Percentiles rank a stretch among this genome's conserved stretches.
Evolutionary conservation across 2,329 filamentous ascomycete species (phyloP).

Genomic region (Didymella exigua): DNA sequence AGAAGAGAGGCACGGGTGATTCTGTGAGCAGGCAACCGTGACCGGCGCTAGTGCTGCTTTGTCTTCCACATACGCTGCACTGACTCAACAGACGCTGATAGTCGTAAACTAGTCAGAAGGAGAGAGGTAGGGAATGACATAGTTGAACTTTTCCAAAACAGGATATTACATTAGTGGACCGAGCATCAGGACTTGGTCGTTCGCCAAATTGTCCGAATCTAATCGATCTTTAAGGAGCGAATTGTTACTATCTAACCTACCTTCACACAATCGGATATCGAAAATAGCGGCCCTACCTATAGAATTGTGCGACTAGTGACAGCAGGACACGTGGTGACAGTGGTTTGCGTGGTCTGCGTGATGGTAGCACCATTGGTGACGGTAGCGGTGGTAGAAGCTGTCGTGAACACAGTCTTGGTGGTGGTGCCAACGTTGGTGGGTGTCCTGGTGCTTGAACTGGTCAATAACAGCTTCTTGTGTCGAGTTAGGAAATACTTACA

Average conservation of each 20-base stretch:
- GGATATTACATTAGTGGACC: not conserved
- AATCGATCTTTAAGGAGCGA: constrained; percentile 1
- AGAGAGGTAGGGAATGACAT: not conserved
- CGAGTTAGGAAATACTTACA: not conserved
- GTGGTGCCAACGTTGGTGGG: constrained; percentile 4
- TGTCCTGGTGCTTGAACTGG: not conserved
- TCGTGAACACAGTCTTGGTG: constrained; percentile 7
- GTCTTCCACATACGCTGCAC: too few species aligned
- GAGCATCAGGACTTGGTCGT: not conserved
- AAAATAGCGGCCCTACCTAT: not conserved
- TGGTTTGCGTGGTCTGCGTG: not conserved
- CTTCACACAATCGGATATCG: not conserved
- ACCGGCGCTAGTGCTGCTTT: too few species aligned
- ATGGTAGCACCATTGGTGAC: not conserved
- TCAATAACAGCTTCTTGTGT: not conserved
- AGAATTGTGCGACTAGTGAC: not conserved
- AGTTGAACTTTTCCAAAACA: not conserved
- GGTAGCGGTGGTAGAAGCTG: constrained; percentile 1
- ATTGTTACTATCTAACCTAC: not conserved
- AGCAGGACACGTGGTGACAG: constrained; percentile 11
- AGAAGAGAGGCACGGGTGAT: too few species aligned
- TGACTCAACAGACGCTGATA: too few species aligned
- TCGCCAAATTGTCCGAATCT: not conserved
- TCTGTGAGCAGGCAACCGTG: too few species aligned
- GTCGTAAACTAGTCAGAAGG: not conserved